Conservation (phyloP, 2,329 filamentous ascomycete species). For the Fusarium foetens region DNA sequence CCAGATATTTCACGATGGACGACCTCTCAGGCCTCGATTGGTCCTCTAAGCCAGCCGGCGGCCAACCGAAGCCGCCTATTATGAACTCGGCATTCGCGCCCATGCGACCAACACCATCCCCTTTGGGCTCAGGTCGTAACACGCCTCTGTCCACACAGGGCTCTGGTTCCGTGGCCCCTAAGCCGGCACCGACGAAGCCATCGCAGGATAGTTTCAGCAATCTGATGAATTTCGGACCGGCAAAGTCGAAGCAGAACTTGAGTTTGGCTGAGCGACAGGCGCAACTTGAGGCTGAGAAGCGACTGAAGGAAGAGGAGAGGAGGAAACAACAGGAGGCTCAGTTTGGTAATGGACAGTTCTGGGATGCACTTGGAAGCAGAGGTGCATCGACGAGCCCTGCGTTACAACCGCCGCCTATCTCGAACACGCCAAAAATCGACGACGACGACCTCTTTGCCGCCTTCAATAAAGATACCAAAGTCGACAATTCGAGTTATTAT, state of each 20-base stretch:
- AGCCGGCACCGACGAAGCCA: conserved; percentile 59
- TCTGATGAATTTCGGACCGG: conserved; percentile 68
- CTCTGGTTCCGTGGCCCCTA: conserved; percentile 57
- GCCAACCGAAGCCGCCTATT: conserved; percentile 52
- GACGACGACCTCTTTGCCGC: conserved; percentile 75
- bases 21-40: conserved; percentile 71
- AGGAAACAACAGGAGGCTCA: conserved; percentile 77
- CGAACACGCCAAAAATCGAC: conserved; percentile 46
- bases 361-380: conserved; percentile 75
- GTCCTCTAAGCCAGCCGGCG: conserved; percentile 57
- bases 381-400: conserved; percentile 54
- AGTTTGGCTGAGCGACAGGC: conserved; percentile 82
- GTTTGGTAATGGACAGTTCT: conserved; percentile 81
- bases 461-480: conserved; percentile 72
- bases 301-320: conserved; percentile 78
- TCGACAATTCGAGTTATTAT: conserved; percentile 73
- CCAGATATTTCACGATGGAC: conserved; percentile 60
- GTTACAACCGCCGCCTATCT: conserved; percentile 31
- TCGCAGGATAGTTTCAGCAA: conserved; percentile 81
- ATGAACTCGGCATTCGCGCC: conserved; percentile 60
- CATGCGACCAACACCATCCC: conserved; percentile 66
- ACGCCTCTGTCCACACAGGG: conserved; percentile 65
- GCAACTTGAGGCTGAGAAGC: conserved; percentile 71
- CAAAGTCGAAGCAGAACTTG: conserved; percentile 74
- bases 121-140: conserved; percentile 64